Conservation (phyloP, 345 rosid species). For the Pugionium cornutum region DNA sequence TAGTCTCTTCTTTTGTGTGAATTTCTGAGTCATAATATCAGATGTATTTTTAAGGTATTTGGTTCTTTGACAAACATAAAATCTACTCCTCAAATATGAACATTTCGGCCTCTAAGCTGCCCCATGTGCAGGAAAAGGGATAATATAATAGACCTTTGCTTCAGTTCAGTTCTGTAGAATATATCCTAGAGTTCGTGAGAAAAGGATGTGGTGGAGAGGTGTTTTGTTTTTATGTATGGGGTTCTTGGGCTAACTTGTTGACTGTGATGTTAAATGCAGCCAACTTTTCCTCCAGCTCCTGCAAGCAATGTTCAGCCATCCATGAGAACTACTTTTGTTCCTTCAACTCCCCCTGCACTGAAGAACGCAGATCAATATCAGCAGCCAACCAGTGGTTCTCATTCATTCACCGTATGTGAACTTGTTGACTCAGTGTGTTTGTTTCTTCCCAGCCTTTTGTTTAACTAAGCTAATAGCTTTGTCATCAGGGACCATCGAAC, state of each 20-base stretch:
- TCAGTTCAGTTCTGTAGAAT: constrained; percentile 16
- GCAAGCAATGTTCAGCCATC: constrained; percentile 53
- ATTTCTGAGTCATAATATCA: constrained; percentile 9
- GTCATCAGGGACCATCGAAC: constrained; percentile 57
- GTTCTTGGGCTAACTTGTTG: constrained; percentile 23
- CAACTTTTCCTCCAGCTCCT: constrained; percentile 53
- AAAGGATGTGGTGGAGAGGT: constrained; percentile 11
- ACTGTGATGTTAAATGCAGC: constrained; percentile 44
- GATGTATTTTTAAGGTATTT: constrained; percentile 9
- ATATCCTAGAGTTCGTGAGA: constrained; percentile 12
- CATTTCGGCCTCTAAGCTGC: constrained; percentile 1
- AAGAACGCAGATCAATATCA: constrained; percentile 84
- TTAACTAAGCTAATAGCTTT: constrained; percentile 23
- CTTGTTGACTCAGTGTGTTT: constrained; percentile 6
- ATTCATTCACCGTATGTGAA: constrained; percentile 74
- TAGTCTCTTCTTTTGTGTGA: constrained; percentile 14
- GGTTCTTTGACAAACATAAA: constrained; percentile 8
- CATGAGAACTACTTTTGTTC: constrained; percentile 74
- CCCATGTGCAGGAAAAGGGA: constrained; percentile 7
- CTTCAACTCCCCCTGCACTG: constrained; percentile 74
- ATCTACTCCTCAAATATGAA: constrained; percentile 1
- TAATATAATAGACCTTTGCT: constrained; percentile 9
- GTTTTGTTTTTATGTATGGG: constrained; percentile 11
- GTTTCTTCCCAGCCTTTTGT: constrained; percentile 4
- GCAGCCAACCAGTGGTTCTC: constrained; percentile 75